Percentiles rank a stretch among this genome's conserved stretches.
phyloP scores from a whole-genome alignment of 2,329 filamentous ascomycete species.

The Aspergillus sp. region DNA sequence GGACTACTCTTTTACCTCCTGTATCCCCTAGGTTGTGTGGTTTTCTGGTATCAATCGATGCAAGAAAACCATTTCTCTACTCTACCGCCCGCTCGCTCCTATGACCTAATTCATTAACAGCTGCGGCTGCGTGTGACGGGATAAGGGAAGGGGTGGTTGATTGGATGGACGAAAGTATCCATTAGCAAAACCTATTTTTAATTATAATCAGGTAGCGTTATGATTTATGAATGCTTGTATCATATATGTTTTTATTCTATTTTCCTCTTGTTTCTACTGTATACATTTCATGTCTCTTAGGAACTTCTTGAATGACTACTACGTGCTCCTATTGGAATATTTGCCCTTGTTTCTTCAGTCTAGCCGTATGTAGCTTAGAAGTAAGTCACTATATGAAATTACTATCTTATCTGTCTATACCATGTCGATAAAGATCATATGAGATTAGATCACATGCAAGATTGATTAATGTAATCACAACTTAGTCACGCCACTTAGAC shows the following conservation, averaged over 20 bases:
- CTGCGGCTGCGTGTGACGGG: background rate
- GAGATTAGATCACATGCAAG: too few relatives aligned
- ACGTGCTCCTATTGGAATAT: too few relatives aligned
- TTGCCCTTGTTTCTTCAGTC: too few relatives aligned
- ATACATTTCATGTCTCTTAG: background rate
- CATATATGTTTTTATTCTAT: background rate
- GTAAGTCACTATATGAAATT: too few relatives aligned
- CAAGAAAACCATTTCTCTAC: background rate
- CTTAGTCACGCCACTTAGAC: too few relatives aligned
- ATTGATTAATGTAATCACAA: too few relatives aligned
- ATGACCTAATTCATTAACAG: background rate
- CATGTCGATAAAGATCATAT: too few relatives aligned
- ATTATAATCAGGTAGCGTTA: slow-evolving; percentile 25
- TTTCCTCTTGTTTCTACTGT: too few relatives aligned
- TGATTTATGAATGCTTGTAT: slow-evolving; percentile 25
- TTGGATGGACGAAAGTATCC: slow-evolving; percentile 4
- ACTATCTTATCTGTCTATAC: too few relatives aligned
- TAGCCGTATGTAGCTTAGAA: too few relatives aligned
- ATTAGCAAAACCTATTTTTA: slow-evolving; percentile 21
- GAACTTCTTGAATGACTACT: background rate
- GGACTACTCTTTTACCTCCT: background rate
- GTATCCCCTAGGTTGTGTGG: background rate
- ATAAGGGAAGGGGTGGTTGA: background rate
- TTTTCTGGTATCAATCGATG: background rate
- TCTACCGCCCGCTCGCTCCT: slow-evolving; percentile 2